phyloP scores from a whole-genome alignment of 169 alveolate species.

The Plasmodium falciparum region DNA sequence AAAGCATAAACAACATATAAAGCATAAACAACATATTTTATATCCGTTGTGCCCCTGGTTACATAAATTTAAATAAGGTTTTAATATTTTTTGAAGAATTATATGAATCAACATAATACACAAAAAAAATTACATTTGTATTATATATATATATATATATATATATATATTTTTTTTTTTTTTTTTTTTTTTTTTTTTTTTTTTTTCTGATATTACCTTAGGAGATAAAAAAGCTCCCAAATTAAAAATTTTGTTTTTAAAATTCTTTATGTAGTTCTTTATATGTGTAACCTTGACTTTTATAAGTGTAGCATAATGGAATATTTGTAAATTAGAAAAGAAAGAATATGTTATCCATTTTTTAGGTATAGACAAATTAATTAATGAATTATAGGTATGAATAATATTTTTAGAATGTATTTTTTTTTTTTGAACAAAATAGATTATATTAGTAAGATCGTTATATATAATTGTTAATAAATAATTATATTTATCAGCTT shows the following conservation, averaged over 20 bases:
- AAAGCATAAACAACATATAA: too few relatives aligned
- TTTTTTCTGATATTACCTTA: constrained; percentile 7
- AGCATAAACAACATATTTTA: too few relatives aligned
- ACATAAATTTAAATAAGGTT: too few relatives aligned
- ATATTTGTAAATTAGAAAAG: constrained; percentile 43
- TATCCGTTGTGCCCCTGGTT: too few relatives aligned
- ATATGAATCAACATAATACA: background rate
- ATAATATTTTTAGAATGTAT: constrained; percentile 19
- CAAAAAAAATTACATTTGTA: background rate
- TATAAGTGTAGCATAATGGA: constrained; percentile 43
- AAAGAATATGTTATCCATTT: constrained; percentile 64
- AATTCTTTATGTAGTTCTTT: constrained; percentile 13
- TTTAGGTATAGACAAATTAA: constrained; percentile 53
- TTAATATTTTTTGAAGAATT: background rate
- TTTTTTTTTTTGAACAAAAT: constrained; percentile 46
- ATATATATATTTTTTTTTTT: background rate
- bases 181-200: background rate
- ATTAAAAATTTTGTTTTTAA: constrained; percentile 32
- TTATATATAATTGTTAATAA: constrained; percentile 51
- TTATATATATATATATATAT: background rate
- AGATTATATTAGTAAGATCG: constrained; percentile 57
- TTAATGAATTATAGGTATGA: constrained; percentile 37
- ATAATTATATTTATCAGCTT: constrained; percentile 67
- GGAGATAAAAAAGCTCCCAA: constrained; percentile 69
- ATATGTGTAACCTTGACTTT: constrained; percentile 38